Conservation (phyloP, 345 rosid species). For the Pistacia integerrima region DNA sequence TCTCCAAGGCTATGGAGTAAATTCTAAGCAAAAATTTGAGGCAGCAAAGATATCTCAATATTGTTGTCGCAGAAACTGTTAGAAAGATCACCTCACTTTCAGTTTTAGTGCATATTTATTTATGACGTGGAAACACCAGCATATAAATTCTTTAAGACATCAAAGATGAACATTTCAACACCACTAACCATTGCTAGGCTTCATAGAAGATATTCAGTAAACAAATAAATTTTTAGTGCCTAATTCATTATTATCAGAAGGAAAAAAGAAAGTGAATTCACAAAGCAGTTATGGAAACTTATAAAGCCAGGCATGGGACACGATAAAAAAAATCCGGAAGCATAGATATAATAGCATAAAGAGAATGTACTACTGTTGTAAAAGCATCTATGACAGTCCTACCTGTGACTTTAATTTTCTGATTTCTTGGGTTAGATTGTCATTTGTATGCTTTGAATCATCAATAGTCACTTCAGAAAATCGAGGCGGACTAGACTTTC, state of each 20-base stretch:
- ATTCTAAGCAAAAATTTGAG: neutral
- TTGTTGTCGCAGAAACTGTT: neutral
- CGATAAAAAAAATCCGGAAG: neutral
- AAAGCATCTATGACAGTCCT: constrained; percentile 14
- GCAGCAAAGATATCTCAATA: neutral
- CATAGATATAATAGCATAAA: neutral
- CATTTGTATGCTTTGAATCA: constrained; percentile 56
- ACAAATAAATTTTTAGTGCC: neutral
- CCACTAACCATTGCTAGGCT: neutral
- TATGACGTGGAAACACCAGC: neutral
- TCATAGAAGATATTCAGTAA: neutral
- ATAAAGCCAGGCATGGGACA: constrained; percentile 3
- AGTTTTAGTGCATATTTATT: constrained; percentile 1
- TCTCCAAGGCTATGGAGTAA: neutral
- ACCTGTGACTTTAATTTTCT: constrained; percentile 68
- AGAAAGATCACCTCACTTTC: neutral
- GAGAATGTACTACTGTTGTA: neutral
- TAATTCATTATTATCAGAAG: neutral
- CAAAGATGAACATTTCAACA: neutral
- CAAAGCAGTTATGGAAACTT: neutral
- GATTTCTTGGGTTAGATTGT: constrained; percentile 52
- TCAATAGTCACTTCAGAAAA: constrained; percentile 44
- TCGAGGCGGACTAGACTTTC: constrained; percentile 51
- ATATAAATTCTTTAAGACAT: neutral
- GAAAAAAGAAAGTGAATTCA: neutral